Percentiles rank a stretch among this genome's conserved stretches.
Conservation (phyloP, 176 grass and related monocot species). For the sorghum (Sorghum bicolor) region DNA sequence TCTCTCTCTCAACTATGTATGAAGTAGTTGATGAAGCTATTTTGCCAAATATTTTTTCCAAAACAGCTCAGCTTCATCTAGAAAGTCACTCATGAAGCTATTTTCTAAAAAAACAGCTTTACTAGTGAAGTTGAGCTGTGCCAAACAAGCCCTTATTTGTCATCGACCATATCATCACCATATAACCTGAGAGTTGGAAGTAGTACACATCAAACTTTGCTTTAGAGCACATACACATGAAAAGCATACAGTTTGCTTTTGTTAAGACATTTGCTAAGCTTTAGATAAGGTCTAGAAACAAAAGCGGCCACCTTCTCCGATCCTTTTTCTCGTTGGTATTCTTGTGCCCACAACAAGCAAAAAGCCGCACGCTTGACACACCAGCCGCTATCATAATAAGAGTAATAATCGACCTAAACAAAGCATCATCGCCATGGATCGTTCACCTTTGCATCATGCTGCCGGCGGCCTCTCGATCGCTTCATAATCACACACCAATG, state of each 20-base stretch:
- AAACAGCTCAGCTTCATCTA: no score
- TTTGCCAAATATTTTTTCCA: no score
- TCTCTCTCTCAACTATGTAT: no score
- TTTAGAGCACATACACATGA: constrained; percentile 9
- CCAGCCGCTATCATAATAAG: constrained; percentile 19
- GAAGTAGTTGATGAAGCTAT: no score
- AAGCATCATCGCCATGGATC: constrained; percentile 1
- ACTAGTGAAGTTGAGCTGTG: no score
- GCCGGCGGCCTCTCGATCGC: constrained; percentile 16
- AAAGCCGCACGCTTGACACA: constrained; percentile 26
- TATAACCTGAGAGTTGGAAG: background rate
- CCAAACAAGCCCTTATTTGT: no score
- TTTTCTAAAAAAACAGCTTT: no score
- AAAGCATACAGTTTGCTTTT: background rate
- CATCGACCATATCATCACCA: no score
- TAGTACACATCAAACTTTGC: background rate
- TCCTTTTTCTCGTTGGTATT: background rate
- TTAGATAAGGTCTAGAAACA: constrained; percentile 18
- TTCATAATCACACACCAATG: constrained; percentile 13
- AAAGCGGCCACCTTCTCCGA: background rate
- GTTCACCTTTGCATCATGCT: constrained; percentile 32
- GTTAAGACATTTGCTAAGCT: background rate
- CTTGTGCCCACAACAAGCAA: constrained; percentile 6
- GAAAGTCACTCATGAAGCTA: no score
- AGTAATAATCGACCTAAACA: background rate